These are phyloP conservation scores for Chenopodium formosanum DNA, from an alignment of 148 eudicot genomes.

Conservation along the genomic window DNA sequence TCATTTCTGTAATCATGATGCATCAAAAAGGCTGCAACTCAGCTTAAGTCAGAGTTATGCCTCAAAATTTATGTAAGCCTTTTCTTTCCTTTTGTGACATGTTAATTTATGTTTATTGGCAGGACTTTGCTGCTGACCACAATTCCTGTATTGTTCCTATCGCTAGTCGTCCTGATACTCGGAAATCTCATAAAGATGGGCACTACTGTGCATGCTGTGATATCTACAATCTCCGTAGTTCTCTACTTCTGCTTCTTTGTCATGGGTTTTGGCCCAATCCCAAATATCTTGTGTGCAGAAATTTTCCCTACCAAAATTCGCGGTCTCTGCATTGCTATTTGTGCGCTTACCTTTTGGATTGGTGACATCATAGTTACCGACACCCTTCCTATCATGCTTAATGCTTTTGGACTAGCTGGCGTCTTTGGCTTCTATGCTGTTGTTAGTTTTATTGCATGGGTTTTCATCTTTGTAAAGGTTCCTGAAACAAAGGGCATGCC, in stretches of 20 bases:
- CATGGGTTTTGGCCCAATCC: conserved; percentile 59
- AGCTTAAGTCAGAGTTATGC: not conserved
- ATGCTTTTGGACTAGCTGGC: conserved; percentile 51
- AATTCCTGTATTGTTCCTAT: conserved; percentile 41
- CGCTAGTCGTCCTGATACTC: conserved; percentile 40
- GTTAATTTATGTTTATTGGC: conserved; percentile 3
- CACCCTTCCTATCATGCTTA: conserved; percentile 49
- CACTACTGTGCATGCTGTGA: conserved; percentile 34
- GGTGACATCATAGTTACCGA: conserved; percentile 55
- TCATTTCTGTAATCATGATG: too few relatives aligned
- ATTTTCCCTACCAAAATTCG: conserved; percentile 62
- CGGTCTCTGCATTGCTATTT: conserved; percentile 58
- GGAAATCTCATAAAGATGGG: conserved; percentile 42
- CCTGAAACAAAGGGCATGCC: conserved; percentile 73
- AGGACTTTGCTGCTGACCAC: conserved; percentile 53
- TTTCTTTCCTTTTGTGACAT: not conserved
- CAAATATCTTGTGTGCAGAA: conserved; percentile 57
- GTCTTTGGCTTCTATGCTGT: conserved; percentile 51
- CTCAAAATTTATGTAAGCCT: not conserved
- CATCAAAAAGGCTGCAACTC: not conserved
- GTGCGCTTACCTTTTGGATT: conserved; percentile 55
- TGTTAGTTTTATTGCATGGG: conserved; percentile 41
- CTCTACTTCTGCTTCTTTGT: conserved; percentile 55
- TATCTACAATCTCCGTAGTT: conserved; percentile 48
- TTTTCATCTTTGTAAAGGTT: conserved; percentile 53